phyloP scores from a whole-genome alignment of 2,329 filamentous ascomycete species.

The Colletotrichum sp. region DNA sequence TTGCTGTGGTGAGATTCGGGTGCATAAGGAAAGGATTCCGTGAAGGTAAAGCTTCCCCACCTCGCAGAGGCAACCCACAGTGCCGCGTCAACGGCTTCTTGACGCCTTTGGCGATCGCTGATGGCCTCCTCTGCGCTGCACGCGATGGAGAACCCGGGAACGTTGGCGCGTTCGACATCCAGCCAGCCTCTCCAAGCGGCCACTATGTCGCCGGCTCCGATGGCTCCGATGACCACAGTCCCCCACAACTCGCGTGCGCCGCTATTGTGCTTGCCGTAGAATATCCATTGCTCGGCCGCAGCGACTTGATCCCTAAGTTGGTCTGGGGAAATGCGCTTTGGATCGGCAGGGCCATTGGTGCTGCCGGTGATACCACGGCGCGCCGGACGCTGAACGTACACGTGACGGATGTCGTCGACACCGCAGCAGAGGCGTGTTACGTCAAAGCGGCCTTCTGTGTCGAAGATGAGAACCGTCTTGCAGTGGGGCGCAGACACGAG shows the following conservation, averaged over 20 bases:
- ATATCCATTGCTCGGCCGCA: constrained; percentile 51
- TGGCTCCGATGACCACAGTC: constrained; percentile 56
- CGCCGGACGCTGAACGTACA: constrained; percentile 53
- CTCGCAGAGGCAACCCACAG: constrained; percentile 53
- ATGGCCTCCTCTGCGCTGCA: constrained; percentile 52
- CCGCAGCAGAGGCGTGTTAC: constrained; percentile 47
- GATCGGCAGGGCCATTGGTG: constrained; percentile 1
- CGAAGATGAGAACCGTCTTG: constrained; percentile 59
- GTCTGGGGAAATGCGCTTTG: constrained; percentile 18
- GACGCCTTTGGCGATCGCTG: constrained; percentile 40
- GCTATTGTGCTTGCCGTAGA: constrained; percentile 53
- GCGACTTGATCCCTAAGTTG: constrained; percentile 40
- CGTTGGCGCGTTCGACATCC: constrained; percentile 49
- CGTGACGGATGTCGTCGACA: constrained; percentile 48
- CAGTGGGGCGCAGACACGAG: constrained; percentile 52
- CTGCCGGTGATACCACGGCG: constrained; percentile 28
- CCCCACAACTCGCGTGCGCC: constrained; percentile 61
- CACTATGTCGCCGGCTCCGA: constrained; percentile 34
- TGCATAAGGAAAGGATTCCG: background rate
- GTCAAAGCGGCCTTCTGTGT: constrained; percentile 62
- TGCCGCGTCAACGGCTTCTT: constrained; percentile 43
- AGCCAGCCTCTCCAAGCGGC: constrained; percentile 58
- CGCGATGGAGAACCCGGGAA: constrained; percentile 41
- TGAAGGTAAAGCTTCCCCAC: constrained; percentile 51
- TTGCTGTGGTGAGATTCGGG: background rate